A percentile compares a stretch with the other conserved stretches of the same genome.
These are phyloP conservation scores for Penicillium sp. DNA, from an alignment of 2,329 filamentous ascomycete genomes.

Conservation along the genomic window DNA sequence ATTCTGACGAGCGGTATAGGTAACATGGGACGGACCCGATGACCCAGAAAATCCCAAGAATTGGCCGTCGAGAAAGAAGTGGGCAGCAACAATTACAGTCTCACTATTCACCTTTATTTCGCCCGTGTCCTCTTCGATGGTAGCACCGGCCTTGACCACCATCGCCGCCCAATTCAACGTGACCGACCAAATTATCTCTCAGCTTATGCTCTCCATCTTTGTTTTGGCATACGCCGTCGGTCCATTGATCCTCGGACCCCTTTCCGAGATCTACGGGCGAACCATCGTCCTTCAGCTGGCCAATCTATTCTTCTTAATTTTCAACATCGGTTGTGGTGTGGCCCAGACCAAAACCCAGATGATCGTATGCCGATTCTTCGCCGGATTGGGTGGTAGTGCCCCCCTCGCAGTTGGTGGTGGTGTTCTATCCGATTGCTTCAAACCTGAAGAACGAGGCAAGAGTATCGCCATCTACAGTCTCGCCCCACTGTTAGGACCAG, in stretches of 20 bases:
- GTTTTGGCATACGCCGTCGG: constrained; percentile 57
- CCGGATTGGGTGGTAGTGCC: constrained; percentile 61
- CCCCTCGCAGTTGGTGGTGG: constrained; percentile 55
- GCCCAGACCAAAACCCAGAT: constrained; percentile 56
- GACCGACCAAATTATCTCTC: constrained; percentile 43
- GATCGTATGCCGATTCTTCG: constrained; percentile 60
- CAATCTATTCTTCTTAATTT: constrained; percentile 58
- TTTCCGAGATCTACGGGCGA: constrained; percentile 60
- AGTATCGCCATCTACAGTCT: constrained; percentile 65
- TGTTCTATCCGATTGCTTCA: constrained; percentile 60
- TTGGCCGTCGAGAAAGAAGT: constrained; percentile 59
- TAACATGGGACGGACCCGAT: constrained; percentile 56
- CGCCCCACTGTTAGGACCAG: constrained; percentile 65
- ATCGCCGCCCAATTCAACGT: constrained; percentile 60
- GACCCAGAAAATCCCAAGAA: constrained; percentile 53
- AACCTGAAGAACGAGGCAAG: constrained; percentile 62
- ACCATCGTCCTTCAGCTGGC: constrained; percentile 56
- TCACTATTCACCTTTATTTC: constrained; percentile 63
- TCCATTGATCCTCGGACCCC: constrained; percentile 54
- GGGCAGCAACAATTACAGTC: constrained; percentile 57
- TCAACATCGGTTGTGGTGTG: constrained; percentile 62
- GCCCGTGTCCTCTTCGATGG: constrained; percentile 64
- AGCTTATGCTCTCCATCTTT: constrained; percentile 58
- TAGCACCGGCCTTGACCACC: constrained; percentile 53
- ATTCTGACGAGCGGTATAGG: constrained; percentile 25